phyloP scores from a whole-genome alignment of 129 eudicot species.

The Smallanthus sonchifolius region DNA sequence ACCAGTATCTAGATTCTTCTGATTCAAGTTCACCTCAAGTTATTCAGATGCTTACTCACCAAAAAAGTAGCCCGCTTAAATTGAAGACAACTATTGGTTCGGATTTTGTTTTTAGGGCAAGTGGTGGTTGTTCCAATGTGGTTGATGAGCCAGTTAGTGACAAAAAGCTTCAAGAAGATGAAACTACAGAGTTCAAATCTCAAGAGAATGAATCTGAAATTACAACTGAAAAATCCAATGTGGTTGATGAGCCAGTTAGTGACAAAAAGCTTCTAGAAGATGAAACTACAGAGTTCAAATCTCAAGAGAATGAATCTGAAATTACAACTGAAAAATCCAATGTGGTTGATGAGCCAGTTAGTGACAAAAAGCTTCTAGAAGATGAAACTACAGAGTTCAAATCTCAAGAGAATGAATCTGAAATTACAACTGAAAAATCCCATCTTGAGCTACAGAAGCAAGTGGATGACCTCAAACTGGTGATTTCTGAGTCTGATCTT shows the following conservation, averaged over 20 bases:
- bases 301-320: constrained; percentile 27
- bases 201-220: constrained; percentile 26
- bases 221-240: neutral
- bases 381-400: constrained; percentile 38
- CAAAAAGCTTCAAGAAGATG: constrained; percentile 19
- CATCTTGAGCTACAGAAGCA: constrained; percentile 41
- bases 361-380: constrained; percentile 40
- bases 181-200: constrained; percentile 19
- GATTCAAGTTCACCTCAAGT: neutral
- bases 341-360: too few species aligned
- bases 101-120: constrained; percentile 39
- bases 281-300: constrained; percentile 34
- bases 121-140: constrained; percentile 41
- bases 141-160: constrained; percentile 35
- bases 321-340: neutral
- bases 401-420: constrained; percentile 29
- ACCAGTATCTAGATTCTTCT: neutral
- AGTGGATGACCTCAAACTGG: constrained; percentile 39
- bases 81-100: constrained; percentile 26
- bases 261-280: constrained; percentile 45
- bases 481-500: constrained; percentile 25
- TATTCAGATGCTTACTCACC: neutral
- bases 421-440: constrained; percentile 10
- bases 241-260: neutral
- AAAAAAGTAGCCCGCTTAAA: constrained; percentile 26